A percentile compares a stretch with the other conserved stretches of the same genome.
phyloP scores from a whole-genome alignment of 2,329 filamentous ascomycete genomes.

The Dactylonectria macrodidyma region DNA sequence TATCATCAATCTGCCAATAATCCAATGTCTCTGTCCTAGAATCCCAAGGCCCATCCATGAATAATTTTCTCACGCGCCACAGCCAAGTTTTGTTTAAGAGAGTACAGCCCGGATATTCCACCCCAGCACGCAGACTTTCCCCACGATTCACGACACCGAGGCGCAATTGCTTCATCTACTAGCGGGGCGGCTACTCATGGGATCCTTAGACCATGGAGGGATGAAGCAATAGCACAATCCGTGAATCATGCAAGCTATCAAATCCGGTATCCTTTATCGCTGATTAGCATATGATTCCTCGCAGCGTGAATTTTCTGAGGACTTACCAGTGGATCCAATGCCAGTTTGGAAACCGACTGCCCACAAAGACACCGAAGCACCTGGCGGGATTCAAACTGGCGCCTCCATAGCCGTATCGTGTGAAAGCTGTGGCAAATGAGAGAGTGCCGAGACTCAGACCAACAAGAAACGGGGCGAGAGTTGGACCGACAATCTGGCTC shows the following conservation, averaged over 20 bases:
- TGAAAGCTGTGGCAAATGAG: conserved; percentile 53
- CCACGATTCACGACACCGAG: too few species aligned
- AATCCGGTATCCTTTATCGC: conserved; percentile 31
- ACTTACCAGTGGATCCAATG: conserved; percentile 49
- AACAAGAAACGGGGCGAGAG: conserved; percentile 64
- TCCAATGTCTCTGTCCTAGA: too few species aligned
- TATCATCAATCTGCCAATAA: too few species aligned
- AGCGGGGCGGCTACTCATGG: neutral
- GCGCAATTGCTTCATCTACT: neutral
- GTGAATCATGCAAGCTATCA: conserved; percentile 31
- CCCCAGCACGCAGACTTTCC: too few species aligned
- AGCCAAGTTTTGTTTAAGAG: too few species aligned
- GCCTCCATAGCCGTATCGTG: conserved; percentile 45
- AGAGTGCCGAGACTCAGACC: conserved; percentile 56
- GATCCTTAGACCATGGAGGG: conserved; percentile 36
- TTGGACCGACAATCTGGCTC: conserved; percentile 63
- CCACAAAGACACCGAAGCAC: conserved; percentile 43
- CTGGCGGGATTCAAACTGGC: conserved; percentile 41
- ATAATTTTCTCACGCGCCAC: too few species aligned
- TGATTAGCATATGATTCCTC: conserved; percentile 9
- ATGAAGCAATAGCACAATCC: conserved; percentile 37
- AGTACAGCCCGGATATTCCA: too few species aligned
- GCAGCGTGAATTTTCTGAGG: rapidly evolving
- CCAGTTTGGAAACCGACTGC: conserved; percentile 38
- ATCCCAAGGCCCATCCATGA: too few species aligned